These are phyloP conservation scores for Botryotinia calthae DNA, from an alignment of 2,329 filamentous ascomycete genomes.

Conservation along the genomic window DNA sequence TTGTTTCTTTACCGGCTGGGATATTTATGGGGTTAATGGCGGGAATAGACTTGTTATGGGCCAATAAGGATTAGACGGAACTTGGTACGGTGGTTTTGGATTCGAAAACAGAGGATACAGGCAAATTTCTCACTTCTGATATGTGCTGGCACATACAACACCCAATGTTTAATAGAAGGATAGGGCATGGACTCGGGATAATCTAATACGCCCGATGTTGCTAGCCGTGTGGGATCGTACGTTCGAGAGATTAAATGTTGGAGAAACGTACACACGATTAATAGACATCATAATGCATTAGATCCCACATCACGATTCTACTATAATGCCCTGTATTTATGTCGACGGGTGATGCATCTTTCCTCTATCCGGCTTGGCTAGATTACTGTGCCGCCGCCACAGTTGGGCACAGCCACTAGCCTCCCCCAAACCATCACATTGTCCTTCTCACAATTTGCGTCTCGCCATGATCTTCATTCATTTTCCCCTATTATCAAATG, in stretches of 20 bases:
- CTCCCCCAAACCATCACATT: neutral
- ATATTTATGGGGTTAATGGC: neutral
- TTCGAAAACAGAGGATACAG: neutral
- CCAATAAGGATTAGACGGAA: neutral
- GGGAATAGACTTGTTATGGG: neutral
- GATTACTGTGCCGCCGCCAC: neutral
- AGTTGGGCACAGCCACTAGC: neutral
- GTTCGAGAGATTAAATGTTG: neutral
- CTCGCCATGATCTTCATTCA: neutral
- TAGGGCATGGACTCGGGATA: neutral
- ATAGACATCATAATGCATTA: neutral
- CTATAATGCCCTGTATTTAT: neutral
- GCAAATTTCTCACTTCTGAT: neutral
- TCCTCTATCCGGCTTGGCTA: neutral
- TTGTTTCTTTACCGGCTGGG: neutral
- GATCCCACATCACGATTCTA: neutral
- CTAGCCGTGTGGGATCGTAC: neutral
- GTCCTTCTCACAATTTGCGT: neutral
- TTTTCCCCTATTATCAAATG: neutral
- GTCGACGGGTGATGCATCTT: neutral
- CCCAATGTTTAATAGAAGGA: neutral
- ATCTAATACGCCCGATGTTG: neutral
- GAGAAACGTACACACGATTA: neutral
- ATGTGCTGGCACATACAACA: constrained; percentile 6
- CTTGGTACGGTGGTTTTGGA: neutral